Percentiles rank a stretch among this genome's conserved stretches.
Conservation (phyloP, 179 eudicot genomes). For the Gypsophila paniculata region DNA sequence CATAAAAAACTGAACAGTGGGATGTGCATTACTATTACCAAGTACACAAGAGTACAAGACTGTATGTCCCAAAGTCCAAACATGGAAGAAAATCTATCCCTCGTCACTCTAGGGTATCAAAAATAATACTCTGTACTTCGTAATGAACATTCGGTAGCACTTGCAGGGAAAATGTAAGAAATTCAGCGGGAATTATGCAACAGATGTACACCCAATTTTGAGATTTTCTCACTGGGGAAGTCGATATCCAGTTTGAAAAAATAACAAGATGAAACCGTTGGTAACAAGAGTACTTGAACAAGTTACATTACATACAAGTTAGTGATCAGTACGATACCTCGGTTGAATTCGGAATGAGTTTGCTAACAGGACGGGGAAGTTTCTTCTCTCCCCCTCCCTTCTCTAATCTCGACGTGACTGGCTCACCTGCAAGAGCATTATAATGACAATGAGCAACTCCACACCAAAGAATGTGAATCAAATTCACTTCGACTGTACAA, state of each 20-base stretch:
- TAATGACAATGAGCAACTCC: slow-evolving; percentile 10
- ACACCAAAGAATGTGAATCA: not conserved
- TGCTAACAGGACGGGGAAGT: slow-evolving; percentile 35
- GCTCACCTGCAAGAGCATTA: slow-evolving; percentile 19
- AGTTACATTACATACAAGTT: not conserved
- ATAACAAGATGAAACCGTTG: not conserved
- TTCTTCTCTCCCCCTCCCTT: slow-evolving; percentile 29
- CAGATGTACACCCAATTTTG: slow-evolving; percentile 8
- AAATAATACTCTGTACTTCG: too few species aligned
- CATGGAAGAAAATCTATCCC: too few species aligned
- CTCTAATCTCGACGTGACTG: slow-evolving; percentile 34
- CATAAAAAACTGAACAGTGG: not conserved
- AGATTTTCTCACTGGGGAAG: not conserved
- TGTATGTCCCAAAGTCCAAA: too few species aligned
- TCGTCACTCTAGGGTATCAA: too few species aligned
- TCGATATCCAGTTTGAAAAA: not conserved
- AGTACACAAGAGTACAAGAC: not conserved
- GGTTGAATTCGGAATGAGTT: slow-evolving; percentile 42
- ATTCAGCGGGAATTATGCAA: not conserved
- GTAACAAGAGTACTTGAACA: not conserved
- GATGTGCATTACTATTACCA: not conserved
- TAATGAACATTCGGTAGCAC: not conserved
- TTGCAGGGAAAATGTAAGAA: not conserved
- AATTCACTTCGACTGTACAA: not conserved
- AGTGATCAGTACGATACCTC: slow-evolving; percentile 36